Evolutionary conservation across 176 grass and related monocot species (phyloP).

Genomic region (Ensete glaucum): DNA sequence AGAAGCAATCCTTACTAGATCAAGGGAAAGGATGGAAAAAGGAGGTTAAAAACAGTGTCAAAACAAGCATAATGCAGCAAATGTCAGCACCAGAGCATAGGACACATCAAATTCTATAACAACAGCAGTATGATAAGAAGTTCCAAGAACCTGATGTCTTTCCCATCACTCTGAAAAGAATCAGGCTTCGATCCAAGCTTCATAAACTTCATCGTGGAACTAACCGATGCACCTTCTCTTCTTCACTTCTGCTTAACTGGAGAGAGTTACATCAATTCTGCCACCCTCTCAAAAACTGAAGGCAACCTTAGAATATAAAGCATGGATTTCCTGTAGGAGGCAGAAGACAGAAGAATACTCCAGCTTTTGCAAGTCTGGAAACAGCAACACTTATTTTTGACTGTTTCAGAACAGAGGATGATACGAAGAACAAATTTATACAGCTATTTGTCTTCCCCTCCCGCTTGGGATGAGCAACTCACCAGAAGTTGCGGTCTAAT

Average conservation of each 20-base stretch:
- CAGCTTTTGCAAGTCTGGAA: slow-evolving; percentile 32
- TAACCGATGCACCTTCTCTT: slow-evolving; percentile 6
- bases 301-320: slow-evolving; percentile 6
- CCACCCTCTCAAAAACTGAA: slow-evolving; percentile 21
- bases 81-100: not conserved
- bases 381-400: slow-evolving; percentile 27
- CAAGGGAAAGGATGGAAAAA: not conserved
- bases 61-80: not conserved
- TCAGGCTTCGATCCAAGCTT: slow-evolving; percentile 95
- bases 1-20: not conserved
- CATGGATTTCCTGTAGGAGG: not conserved
- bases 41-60: too few relatives aligned
- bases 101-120: slow-evolving; percentile 1
- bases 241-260: slow-evolving; percentile 3
- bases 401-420: slow-evolving; percentile 19
- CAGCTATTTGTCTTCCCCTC: not conserved
- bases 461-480: not conserved
- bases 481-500: slow-evolving; percentile 33
- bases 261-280: slow-evolving; percentile 8
- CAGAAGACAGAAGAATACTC: slow-evolving; percentile 36
- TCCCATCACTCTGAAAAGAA: slow-evolving; percentile 75
- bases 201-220: slow-evolving; percentile 92
- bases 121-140: slow-evolving; percentile 10
- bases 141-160: slow-evolving; percentile 50
- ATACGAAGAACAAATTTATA: slow-evolving; percentile 29